Conservation (phyloP, 176 grass and related monocot genomes). For the bread wheat (Triticum aestivum) region IWGSC_CS_RefSeq_v2.1 NC_057805.1:46977389-46977888, state of each 20-base stretch:
- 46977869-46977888: constrained; percentile 62
- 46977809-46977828: constrained; percentile 93
- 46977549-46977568: neutral
- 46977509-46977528: constrained; percentile 97
- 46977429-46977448: constrained; percentile 23
- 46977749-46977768: neutral
- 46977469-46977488: constrained; percentile 98
- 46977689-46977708: neutral
- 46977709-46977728: neutral
- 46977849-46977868: constrained; percentile 92
- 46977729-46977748: neutral
- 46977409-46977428: neutral
- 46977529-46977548: neutral
- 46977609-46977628: neutral
- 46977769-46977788: constrained; percentile 40
- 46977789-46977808: constrained; percentile 95
- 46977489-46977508: constrained; percentile 97
- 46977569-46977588: neutral
- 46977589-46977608: neutral
- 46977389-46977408: neutral
- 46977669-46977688: neutral
- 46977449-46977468: constrained; percentile 99
- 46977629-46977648: neutral
- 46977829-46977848: constrained; percentile 90
- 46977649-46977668: neutral